These are phyloP conservation scores for Cucumis cinereus DNA, from an alignment of 306 rosid species.

Conservation along the genomic window DNA sequence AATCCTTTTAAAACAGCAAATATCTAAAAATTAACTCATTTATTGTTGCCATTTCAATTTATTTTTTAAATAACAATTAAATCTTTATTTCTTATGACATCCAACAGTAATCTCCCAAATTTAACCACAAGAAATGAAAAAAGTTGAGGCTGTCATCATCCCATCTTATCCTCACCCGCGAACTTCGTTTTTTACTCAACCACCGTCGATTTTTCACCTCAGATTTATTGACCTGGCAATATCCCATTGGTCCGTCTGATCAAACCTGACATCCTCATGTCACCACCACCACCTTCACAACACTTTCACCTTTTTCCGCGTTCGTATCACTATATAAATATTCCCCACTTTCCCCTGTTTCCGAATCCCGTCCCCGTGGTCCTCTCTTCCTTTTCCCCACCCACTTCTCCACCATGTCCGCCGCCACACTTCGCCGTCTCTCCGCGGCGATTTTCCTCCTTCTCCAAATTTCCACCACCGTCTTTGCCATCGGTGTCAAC, in stretches of 20 bases:
- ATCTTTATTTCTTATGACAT: neutral
- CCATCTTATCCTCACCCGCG: neutral
- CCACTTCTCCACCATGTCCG: constrained; percentile 11
- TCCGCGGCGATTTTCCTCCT: constrained; percentile 25
- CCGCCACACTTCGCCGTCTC: neutral
- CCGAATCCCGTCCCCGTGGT: neutral
- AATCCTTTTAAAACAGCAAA: no score
- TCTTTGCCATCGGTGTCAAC: constrained; percentile 61
- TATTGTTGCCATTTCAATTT: neutral
- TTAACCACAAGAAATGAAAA: neutral
- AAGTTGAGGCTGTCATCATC: neutral
- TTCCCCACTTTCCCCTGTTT: neutral
- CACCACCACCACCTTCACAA: neutral
- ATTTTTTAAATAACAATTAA: neutral
- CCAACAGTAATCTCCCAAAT: neutral
- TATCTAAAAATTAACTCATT: neutral
- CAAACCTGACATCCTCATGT: neutral
- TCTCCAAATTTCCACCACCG: constrained; percentile 26
- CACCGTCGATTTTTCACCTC: neutral
- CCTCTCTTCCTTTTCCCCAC: neutral
- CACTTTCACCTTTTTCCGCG: neutral
- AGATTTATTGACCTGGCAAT: neutral
- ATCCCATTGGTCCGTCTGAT: neutral
- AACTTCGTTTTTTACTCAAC: neutral
- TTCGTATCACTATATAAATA: neutral